Percentiles rank a stretch among this genome's conserved stretches.
phyloP scores from a whole-genome alignment of 108 stramenopile genomes.

The Cyclotella sp. region DNA sequence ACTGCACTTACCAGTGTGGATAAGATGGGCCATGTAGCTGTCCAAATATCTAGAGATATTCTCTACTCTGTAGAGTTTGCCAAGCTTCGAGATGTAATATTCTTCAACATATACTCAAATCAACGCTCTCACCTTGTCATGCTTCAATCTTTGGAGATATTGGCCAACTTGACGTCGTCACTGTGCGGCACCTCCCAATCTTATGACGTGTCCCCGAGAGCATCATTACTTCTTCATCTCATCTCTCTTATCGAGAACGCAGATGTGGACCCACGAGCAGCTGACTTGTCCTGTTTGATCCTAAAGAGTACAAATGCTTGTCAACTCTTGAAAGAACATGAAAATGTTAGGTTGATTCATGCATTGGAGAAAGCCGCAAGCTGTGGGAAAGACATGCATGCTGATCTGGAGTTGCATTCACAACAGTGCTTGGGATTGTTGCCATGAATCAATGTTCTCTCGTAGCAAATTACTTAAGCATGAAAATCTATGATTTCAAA shows the following conservation, averaged over 20 bases:
- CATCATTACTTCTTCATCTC: neutral
- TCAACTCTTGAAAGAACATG: neutral
- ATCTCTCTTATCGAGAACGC: slow-evolving; percentile 23
- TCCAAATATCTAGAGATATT: slow-evolving; percentile 18
- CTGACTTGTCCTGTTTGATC: slow-evolving; percentile 22
- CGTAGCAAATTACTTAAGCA: no score
- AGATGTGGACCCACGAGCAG: slow-evolving; percentile 8
- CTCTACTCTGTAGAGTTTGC: slow-evolving; percentile 11
- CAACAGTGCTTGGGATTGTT: slow-evolving; percentile 10
- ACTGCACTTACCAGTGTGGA: slow-evolving; percentile 21
- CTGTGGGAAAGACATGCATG: slow-evolving; percentile 19
- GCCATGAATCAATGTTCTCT: neutral
- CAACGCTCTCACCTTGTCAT: neutral
- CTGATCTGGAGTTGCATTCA: slow-evolving; percentile 28
- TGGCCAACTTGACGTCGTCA: slow-evolving; percentile 20
- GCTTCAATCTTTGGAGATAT: slow-evolving; percentile 32
- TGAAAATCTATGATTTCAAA: no score
- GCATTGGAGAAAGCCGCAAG: slow-evolving; percentile 16
- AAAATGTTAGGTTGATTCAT: neutral
- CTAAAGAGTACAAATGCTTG: neutral
- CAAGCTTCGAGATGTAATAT: slow-evolving; percentile 14
- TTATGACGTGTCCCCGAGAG: neutral
- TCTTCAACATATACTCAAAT: neutral
- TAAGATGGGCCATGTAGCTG: slow-evolving; percentile 18
- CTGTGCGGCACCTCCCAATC: neutral